Conservation (phyloP, 192 early-diverging fungal genomes). For the Coemansia sp. region DNA sequence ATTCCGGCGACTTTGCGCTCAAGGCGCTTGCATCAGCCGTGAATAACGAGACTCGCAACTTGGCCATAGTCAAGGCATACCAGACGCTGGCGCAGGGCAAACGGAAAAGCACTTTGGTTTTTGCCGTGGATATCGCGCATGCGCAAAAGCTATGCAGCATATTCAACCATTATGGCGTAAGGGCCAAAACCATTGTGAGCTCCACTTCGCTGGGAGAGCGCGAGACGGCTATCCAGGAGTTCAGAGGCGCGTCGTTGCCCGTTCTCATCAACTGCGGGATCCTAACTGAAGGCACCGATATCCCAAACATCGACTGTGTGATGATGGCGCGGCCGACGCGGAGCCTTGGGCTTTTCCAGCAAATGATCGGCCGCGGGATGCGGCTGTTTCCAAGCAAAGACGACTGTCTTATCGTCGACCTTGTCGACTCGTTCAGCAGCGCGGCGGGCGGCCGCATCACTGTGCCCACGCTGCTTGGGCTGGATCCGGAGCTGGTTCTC, state of each 20-base stretch:
- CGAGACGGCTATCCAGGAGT: slow-evolving; percentile 61
- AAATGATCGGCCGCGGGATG: slow-evolving; percentile 96
- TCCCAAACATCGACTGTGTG: slow-evolving; percentile 87
- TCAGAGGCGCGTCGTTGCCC: slow-evolving; percentile 62
- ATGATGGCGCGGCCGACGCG: slow-evolving; percentile 85
- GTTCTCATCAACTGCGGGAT: slow-evolving; percentile 92
- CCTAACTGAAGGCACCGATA: slow-evolving; percentile 83
- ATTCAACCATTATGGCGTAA: slow-evolving; percentile 57
- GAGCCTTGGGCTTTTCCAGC: slow-evolving; percentile 84
- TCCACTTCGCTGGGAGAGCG: slow-evolving; percentile 61
- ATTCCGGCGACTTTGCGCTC: slow-evolving; percentile 65
- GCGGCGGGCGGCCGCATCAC: slow-evolving; percentile 58
- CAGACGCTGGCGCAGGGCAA: slow-evolving; percentile 54
- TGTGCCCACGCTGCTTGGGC: slow-evolving; percentile 79
- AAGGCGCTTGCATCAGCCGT: slow-evolving; percentile 60
- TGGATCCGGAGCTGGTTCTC: slow-evolving; percentile 62
- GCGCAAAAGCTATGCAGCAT: slow-evolving; percentile 58
- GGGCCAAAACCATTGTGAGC: slow-evolving; percentile 58
- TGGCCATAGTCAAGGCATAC: slow-evolving; percentile 67
- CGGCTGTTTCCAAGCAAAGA: slow-evolving; percentile 64
- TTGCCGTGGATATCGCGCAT: slow-evolving; percentile 86
- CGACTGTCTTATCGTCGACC: slow-evolving; percentile 84
- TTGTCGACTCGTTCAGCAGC: slow-evolving; percentile 72
- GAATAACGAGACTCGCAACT: slow-evolving; percentile 63
- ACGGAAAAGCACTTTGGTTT: slow-evolving; percentile 70